phyloP scores from a whole-genome alignment of 2,329 filamentous ascomycete species.

The Hansfordia pulvinata region DNA sequence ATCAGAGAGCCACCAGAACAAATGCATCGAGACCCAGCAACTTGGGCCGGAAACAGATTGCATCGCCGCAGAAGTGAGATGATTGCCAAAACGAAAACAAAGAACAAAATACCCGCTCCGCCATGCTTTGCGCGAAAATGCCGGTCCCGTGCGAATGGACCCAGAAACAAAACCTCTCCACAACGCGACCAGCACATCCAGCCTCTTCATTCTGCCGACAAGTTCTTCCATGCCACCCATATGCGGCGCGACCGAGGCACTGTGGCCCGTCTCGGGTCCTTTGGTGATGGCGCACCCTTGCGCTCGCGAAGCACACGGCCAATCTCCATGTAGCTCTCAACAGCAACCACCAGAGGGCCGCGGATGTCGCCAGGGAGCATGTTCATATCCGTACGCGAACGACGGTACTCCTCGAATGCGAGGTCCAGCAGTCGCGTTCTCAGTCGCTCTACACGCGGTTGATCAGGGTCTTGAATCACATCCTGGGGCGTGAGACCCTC shows the following conservation, averaged over 20 bases:
- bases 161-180: too few species aligned
- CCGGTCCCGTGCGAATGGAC: too few species aligned
- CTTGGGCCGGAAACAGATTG: too few species aligned
- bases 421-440: constrained; percentile 40
- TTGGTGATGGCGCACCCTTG: constrained; percentile 8
- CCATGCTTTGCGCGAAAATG: too few species aligned
- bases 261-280: constrained; percentile 12
- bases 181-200: too few species aligned
- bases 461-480: constrained; percentile 36
- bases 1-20: too few species aligned
- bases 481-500: constrained; percentile 36
- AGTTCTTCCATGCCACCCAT: constrained; percentile 18
- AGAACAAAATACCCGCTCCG: too few species aligned
- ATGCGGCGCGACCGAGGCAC: constrained; percentile 15
- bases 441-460: constrained; percentile 31
- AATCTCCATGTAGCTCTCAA: constrained; percentile 68
- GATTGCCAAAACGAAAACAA: too few species aligned
- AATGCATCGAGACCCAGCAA: too few species aligned
- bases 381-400: constrained; percentile 42
- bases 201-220: too few species aligned
- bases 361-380: constrained; percentile 44
- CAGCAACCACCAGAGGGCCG: constrained; percentile 52
- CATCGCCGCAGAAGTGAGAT: too few species aligned
- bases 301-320: constrained; percentile 41
- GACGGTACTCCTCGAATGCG: constrained; percentile 46